phyloP scores from a whole-genome alignment of 1,284 basidiomycete genomes.

The Leccinum griseonigrum region DNA sequence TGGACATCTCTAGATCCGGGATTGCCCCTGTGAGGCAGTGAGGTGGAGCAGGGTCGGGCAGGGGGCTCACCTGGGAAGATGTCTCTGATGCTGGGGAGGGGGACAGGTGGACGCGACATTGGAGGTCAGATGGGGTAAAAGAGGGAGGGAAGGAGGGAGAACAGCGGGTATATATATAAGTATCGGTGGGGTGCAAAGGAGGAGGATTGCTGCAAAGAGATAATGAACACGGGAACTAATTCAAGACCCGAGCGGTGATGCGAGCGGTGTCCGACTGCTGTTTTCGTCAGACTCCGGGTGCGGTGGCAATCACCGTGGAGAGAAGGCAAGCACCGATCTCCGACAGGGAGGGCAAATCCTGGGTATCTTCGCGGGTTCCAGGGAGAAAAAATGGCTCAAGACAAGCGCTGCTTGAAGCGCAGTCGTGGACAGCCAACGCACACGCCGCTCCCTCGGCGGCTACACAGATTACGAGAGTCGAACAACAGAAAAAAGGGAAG shows the following conservation, averaged over 20 bases:
- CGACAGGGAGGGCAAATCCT: conserved; percentile 22
- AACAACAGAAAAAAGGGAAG: background rate
- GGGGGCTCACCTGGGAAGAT: conserved; percentile 50
- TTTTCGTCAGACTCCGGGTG: background rate
- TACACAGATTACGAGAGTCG: background rate
- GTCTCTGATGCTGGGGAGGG: conserved; percentile 53
- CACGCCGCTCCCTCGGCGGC: background rate
- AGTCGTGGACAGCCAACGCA: conserved; percentile 1
- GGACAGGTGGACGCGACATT: conserved; percentile 33
- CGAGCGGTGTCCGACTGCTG: conserved; percentile 2
- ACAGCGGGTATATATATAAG: conserved; percentile 11
- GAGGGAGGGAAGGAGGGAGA: background rate
- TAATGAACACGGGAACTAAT: conserved; percentile 22
- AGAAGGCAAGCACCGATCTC: conserved; percentile 16
- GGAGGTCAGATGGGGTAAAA: background rate
- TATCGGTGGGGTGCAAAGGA: conserved; percentile 3
- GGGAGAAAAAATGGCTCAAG: background rate
- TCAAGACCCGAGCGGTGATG: conserved; percentile 22
- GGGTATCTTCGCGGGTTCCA: conserved; percentile 24
- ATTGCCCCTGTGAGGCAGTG: conserved; percentile 4
- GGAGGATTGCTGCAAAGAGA: conserved; percentile 13
- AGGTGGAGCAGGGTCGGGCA: background rate
- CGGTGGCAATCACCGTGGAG: conserved; percentile 28
- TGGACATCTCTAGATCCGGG: conserved; percentile 23
- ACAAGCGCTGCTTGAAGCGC: background rate